Percentiles rank a stretch among this genome's conserved stretches.
Evolutionary conservation across 2,329 filamentous ascomycete species (phyloP).

Genomic region (Colletotrichum truncatum): DNA sequence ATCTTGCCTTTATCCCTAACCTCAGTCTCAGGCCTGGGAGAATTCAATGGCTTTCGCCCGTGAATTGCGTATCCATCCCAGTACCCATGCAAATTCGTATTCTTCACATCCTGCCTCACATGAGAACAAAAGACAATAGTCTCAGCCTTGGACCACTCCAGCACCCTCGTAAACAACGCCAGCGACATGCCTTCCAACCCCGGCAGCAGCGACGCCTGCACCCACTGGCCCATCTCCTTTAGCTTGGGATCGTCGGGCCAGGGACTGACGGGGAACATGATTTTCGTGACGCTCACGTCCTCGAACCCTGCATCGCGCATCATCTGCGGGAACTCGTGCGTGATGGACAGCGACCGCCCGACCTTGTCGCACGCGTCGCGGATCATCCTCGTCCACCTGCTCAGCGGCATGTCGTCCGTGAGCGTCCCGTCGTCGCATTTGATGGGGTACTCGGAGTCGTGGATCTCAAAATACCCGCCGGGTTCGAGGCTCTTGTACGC

Average conservation of each 20-base stretch:
- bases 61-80: conserved; percentile 28
- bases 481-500: conserved; percentile 45
- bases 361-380: conserved; percentile 32
- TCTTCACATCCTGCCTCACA: conserved; percentile 36
- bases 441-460: conserved; percentile 40
- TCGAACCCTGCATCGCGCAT: conserved; percentile 39
- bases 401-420: conserved; percentile 31
- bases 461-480: conserved; percentile 57
- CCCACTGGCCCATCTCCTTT: conserved; percentile 45
- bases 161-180: conserved; percentile 35
- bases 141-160: conserved; percentile 34
- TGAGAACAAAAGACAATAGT: conserved; percentile 35
- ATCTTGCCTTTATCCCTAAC: too few species aligned
- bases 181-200: conserved; percentile 34
- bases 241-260: conserved; percentile 53
- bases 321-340: conserved; percentile 29
- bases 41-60: conserved; percentile 10
- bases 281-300: conserved; percentile 36
- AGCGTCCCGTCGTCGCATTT: conserved; percentile 40
- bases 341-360: conserved; percentile 21
- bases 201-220: conserved; percentile 32
- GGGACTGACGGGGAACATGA: conserved; percentile 46
- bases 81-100: conserved; percentile 39
- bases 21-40: too few species aligned
- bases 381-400: conserved; percentile 54